Evolutionary conservation across 495 filamentous ascomycete species (phyloP).

Genomic region (Endocarpon pusillum): DNA sequence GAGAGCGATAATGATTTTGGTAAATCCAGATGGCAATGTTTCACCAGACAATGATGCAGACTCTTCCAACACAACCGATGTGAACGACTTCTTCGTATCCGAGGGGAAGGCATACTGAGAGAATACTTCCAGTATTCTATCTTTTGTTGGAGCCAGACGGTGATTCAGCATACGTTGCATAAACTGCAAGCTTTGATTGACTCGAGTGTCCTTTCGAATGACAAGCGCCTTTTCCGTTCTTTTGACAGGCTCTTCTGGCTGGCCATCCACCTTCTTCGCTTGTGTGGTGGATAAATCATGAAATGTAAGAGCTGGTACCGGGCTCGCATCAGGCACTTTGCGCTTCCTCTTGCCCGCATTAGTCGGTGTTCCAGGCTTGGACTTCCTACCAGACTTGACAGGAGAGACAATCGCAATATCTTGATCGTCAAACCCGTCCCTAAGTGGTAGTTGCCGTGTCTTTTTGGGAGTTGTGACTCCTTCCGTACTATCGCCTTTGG

Average conservation of each 20-base stretch:
- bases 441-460: slow-evolving; percentile 31
- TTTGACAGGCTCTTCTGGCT: slow-evolving; percentile 1
- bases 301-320: slow-evolving; percentile 20
- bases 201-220: slow-evolving; percentile 1
- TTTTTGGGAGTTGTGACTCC: slow-evolving; percentile 42
- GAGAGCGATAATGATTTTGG: slow-evolving; percentile 32
- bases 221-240: background rate
- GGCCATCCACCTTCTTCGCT: slow-evolving; percentile 3
- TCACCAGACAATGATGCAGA: slow-evolving; percentile 25
- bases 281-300: background rate
- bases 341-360: slow-evolving; percentile 46
- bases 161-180: slow-evolving; percentile 44
- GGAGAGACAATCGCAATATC: slow-evolving; percentile 45
- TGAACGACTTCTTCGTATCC: slow-evolving; percentile 30
- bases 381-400: slow-evolving; percentile 32
- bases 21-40: slow-evolving; percentile 35
- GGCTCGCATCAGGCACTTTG: slow-evolving; percentile 34
- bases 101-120: slow-evolving; percentile 36
- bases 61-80: slow-evolving; percentile 39
- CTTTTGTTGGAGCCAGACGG: slow-evolving; percentile 24
- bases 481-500: slow-evolving; percentile 13
- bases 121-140: slow-evolving; percentile 39
- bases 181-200: slow-evolving; percentile 18
- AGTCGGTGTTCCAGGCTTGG: slow-evolving; percentile 40
- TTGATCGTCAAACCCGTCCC: slow-evolving; percentile 60